These are phyloP conservation scores for Rhodosporidiobolus sp. DNA, from an alignment of 768 basidiomycete genomes.

Conservation along the genomic window DNA sequence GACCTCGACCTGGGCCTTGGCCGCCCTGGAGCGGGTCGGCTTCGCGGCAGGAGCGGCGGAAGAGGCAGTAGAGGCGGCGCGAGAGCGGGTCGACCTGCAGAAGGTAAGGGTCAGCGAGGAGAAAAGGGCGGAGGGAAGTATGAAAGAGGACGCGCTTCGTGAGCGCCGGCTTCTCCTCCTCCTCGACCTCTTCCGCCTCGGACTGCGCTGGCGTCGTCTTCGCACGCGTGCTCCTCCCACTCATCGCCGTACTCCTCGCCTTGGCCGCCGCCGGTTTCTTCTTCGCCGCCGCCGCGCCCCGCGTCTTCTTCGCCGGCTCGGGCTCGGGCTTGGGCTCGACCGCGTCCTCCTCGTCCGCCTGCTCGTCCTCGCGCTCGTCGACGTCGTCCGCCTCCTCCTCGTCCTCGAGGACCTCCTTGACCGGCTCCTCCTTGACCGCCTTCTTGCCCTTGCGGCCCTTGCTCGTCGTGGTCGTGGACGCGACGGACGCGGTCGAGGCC, in stretches of 20 bases:
- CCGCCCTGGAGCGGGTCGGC: not conserved
- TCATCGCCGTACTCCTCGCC: constrained; percentile 3
- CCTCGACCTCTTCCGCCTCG: constrained; percentile 8
- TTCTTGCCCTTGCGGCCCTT: not conserved
- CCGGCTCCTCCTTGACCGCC: not conserved
- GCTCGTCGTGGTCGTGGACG: not conserved
- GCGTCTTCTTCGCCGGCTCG: not conserved
- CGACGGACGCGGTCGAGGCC: constrained; percentile 16
- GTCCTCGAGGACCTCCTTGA: constrained; percentile 4
- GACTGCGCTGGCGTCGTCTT: constrained; percentile 15
- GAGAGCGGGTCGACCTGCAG: constrained; percentile 22
- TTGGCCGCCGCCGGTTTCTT: not conserved
- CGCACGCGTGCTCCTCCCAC: not conserved
- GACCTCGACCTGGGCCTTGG: constrained; percentile 4
- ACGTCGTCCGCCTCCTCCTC: not conserved
- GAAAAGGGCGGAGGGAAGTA: not conserved
- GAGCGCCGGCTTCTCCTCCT: not conserved
- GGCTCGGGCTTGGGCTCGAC: not conserved
- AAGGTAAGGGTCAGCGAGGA: not conserved
- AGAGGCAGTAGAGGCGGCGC: constrained; percentile 9
- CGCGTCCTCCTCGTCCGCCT: not conserved
- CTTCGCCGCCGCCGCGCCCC: not conserved
- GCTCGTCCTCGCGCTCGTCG: not conserved
- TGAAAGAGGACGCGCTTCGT: constrained; percentile 18
- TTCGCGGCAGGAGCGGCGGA: not conserved